A percentile compares a stretch with the other conserved stretches of the same genome.
These are phyloP conservation scores for Candida ponderosae DNA, from an alignment of 805 yeast species.

Conservation along the genomic window DNA sequence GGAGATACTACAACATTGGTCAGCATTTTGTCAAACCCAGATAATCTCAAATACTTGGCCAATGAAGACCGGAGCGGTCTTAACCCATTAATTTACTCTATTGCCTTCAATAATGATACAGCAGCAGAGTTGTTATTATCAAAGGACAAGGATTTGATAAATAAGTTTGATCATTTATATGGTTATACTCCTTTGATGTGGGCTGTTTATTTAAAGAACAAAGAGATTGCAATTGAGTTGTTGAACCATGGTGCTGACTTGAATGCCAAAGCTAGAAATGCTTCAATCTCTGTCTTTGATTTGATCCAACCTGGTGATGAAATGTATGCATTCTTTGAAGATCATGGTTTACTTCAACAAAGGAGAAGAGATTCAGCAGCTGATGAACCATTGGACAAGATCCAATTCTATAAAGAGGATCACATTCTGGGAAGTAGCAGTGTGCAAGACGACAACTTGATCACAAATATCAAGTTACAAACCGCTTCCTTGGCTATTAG, in stretches of 20 bases:
- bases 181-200: slow-evolving; percentile 76
- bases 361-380: not conserved
- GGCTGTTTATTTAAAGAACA: slow-evolving; percentile 63
- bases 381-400: not conserved
- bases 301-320: slow-evolving; percentile 48
- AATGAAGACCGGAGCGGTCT: slow-evolving; percentile 32
- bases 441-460: slow-evolving; percentile 23
- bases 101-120: slow-evolving; percentile 42
- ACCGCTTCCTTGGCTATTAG: slow-evolving; percentile 26
- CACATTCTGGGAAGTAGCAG: not conserved
- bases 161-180: slow-evolving; percentile 39
- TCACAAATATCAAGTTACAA: slow-evolving; percentile 28
- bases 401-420: slow-evolving; percentile 11
- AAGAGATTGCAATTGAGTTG: slow-evolving; percentile 46
- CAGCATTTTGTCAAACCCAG: slow-evolving; percentile 18
- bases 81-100: slow-evolving; percentile 43
- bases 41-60: slow-evolving; percentile 18
- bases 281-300: slow-evolving; percentile 41
- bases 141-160: slow-evolving; percentile 37
- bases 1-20: slow-evolving; percentile 21
- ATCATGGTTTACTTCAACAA: slow-evolving; percentile 35
- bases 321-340: slow-evolving; percentile 50
- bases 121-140: slow-evolving; percentile 39
- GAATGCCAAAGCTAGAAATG: slow-evolving; percentile 31
- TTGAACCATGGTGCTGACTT: slow-evolving; percentile 58